phyloP scores from a whole-genome alignment of 2,329 filamentous ascomycete genomes.

The Botrytis deweyae region DNA sequence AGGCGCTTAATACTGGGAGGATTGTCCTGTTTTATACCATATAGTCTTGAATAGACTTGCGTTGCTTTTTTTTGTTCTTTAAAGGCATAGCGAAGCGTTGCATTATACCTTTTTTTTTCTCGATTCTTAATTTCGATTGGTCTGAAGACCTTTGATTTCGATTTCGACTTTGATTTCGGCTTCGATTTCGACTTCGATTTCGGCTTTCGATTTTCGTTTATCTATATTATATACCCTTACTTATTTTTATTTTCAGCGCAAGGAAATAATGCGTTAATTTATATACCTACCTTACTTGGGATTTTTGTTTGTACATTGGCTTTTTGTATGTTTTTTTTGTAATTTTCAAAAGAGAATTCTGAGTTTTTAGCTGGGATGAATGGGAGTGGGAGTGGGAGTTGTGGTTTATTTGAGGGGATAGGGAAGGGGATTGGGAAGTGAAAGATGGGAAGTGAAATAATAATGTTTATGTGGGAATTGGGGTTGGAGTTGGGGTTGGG shows the following conservation, averaged over 20 bases:
- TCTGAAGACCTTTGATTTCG: not conserved
- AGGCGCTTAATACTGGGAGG: too few relatives aligned
- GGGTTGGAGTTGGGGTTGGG: too few relatives aligned
- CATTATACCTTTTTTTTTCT: not conserved
- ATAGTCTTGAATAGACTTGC: conserved; percentile 7
- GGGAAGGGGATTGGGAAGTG: too few relatives aligned
- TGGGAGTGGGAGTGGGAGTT: not conserved
- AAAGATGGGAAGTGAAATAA: too few relatives aligned
- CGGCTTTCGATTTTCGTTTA: not conserved
- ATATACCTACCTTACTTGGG: too few relatives aligned
- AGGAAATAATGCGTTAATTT: not conserved
- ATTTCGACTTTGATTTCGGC: not conserved
- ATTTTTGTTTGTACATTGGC: accelerated
- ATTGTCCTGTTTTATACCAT: not conserved
- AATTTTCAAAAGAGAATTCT: too few relatives aligned
- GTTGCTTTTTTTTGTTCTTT: not conserved
- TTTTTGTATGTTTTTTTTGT: too few relatives aligned
- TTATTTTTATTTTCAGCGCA: not conserved
- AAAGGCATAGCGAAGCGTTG: not conserved
- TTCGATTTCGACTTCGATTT: not conserved
- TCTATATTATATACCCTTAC: not conserved
- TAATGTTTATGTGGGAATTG: too few relatives aligned
- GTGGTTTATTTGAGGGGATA: not conserved
- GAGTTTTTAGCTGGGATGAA: too few relatives aligned
- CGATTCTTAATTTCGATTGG: not conserved